Base-by-base conservation (phyloP, 176 grass and related monocot species). In the Zoysia japonica region DNA sequence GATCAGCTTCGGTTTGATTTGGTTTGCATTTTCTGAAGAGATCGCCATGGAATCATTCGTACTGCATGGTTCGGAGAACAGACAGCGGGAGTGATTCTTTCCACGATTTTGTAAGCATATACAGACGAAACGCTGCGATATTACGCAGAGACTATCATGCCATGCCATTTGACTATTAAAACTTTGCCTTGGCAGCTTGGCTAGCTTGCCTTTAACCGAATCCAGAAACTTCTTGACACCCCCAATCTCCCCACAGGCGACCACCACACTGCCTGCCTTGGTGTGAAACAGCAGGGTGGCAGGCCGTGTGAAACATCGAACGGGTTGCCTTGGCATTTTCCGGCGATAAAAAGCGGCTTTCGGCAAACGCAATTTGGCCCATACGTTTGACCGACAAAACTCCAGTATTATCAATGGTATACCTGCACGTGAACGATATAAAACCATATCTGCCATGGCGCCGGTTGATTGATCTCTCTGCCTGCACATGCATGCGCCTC, bases 331-430 rank as follows among this genome's bases (percentile, higher is more conserved):
- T 70, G 64, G 43, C 72, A 7, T 68, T 16, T 43, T 43, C 17
- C 52, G 72, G 43, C 73, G 65, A 49, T 68, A 16, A 51, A 77
- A 77, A 74, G 65, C 50, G 65, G 65, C 74, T 78, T 84, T 78
- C 66, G 74, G 65, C 82, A 63, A 63, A 81, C 17, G 46, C 17
- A 62, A 13, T 68, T 20, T 68, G 42, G 28, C 51, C 64, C 65
- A 73, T 61, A 68, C 15, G 42, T 13, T 68, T 63, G 55, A 53
- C 65, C 40, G 74, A 43, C 65, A 46, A 53, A 53, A 71, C 28
- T 17, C 44, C 51, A 36, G 49, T 17, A 65, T 7, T 37, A 66
- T 48, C 3, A 2, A 20, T 68, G 64, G 9, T 67, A 51, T 12
- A 71, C 12, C n/a, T 7, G 11, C 59, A 65, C 59, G 37, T 74